These are phyloP conservation scores for Stemphylium beticola DNA, from an alignment of 2,329 filamentous ascomycete genomes.

Conservation along the genomic window DNA sequence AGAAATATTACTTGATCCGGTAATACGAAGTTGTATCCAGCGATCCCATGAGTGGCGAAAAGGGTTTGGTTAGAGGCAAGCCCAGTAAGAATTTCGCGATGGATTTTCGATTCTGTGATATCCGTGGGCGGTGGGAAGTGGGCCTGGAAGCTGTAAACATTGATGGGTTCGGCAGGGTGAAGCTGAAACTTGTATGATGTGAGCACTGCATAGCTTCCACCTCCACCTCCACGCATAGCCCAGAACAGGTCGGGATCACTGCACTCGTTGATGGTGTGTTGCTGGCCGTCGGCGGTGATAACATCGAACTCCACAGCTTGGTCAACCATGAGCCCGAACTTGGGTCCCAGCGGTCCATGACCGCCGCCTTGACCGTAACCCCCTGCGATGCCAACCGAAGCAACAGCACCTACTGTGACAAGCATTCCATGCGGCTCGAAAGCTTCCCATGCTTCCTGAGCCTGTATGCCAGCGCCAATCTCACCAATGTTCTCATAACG, in stretches of 20 bases:
- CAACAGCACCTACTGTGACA: slow-evolving; percentile 44
- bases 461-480: slow-evolving; percentile 44
- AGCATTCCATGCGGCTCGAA: slow-evolving; percentile 42
- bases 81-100: slow-evolving; percentile 39
- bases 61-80: slow-evolving; percentile 40
- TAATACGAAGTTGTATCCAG: slow-evolving; percentile 46
- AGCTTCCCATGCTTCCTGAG: slow-evolving; percentile 45
- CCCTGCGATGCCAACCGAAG: slow-evolving; percentile 58
- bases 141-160: slow-evolving; percentile 46
- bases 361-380: slow-evolving; percentile 58
- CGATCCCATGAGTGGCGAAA: slow-evolving; percentile 39
- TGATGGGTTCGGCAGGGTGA: slow-evolving; percentile 41
- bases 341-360: slow-evolving; percentile 60
- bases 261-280: slow-evolving; percentile 44
- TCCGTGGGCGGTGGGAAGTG: slow-evolving; percentile 33
- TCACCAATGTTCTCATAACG: slow-evolving; percentile 43
- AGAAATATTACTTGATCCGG: slow-evolving; percentile 41
- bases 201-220: slow-evolving; percentile 46
- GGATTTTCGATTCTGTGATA: slow-evolving; percentile 39
- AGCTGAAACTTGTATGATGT: slow-evolving; percentile 47
- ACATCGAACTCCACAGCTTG: slow-evolving; percentile 46
- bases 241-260: slow-evolving; percentile 45
- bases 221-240: slow-evolving; percentile 48
- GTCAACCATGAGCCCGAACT: slow-evolving; percentile 51
- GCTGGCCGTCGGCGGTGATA: slow-evolving; percentile 40